Conservation (phyloP, 108 stramenopile species). For the Seminavis robusta region DNA sequence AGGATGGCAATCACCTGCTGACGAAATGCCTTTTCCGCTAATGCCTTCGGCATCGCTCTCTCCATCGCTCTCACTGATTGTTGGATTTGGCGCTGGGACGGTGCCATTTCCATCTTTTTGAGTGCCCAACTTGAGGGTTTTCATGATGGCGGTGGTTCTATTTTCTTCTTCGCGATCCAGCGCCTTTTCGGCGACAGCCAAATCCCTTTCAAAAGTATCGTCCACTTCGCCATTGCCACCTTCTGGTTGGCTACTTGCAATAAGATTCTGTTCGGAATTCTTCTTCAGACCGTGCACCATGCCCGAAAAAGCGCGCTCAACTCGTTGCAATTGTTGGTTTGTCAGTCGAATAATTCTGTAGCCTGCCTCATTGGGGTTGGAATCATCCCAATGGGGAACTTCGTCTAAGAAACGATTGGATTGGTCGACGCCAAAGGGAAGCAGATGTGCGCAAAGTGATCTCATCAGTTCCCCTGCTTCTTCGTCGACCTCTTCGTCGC, state of each 20-base stretch:
- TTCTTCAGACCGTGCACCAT: constrained; percentile 48
- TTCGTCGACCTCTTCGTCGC: constrained; percentile 11
- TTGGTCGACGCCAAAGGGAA: constrained; percentile 48
- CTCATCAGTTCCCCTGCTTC: constrained; percentile 64
- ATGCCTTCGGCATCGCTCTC: constrained; percentile 11
- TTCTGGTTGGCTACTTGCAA: no score
- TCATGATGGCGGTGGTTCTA: background rate
- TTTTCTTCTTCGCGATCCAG: constrained; percentile 19
- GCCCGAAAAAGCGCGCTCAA: constrained; percentile 66
- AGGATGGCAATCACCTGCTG: constrained; percentile 26
- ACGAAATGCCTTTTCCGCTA: constrained; percentile 8
- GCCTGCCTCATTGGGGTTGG: constrained; percentile 74
- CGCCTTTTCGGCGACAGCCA: constrained; percentile 23
- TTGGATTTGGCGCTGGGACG: background rate
- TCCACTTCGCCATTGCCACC: constrained; percentile 3
- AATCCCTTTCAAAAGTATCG: constrained; percentile 61
- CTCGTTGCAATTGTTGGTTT: constrained; percentile 46
- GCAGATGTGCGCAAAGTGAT: constrained; percentile 71
- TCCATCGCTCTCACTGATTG: background rate
- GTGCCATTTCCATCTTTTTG: background rate
- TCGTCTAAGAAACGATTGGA: constrained; percentile 16
- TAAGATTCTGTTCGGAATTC: constrained; percentile 36
- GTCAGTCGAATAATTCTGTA: constrained; percentile 71
- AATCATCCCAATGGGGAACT: constrained; percentile 64
- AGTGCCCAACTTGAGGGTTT: background rate